Conservation (phyloP, 768 basidiomycete genomes). For the Leccinum broughii region DNA sequence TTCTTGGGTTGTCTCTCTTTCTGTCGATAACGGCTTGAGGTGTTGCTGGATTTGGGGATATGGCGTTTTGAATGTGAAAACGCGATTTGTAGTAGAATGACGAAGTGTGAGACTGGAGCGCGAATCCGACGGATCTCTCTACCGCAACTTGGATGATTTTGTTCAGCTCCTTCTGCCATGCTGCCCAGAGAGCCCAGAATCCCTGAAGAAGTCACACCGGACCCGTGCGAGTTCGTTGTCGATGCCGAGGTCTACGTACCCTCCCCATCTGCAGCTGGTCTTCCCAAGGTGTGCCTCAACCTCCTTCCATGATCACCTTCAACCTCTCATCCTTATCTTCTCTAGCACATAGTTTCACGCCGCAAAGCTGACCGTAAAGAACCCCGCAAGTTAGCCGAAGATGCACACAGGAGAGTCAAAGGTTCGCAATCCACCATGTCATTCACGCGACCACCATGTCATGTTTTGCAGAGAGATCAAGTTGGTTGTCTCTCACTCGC, state of each 20-base stretch:
- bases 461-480: slow-evolving; percentile 58
- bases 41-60: slow-evolving; percentile 6
- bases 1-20: slow-evolving; percentile 7
- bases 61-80: background rate
- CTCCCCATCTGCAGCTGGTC: slow-evolving; percentile 44
- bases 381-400: slow-evolving; percentile 40
- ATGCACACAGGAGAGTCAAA: slow-evolving; percentile 55
- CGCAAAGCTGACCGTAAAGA: slow-evolving; percentile 59
- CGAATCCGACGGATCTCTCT: background rate
- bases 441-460: slow-evolving; percentile 1
- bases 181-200: slow-evolving; percentile 9
- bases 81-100: slow-evolving; percentile 2
- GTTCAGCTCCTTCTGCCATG: slow-evolving; percentile 14
- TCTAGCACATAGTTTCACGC: slow-evolving; percentile 46
- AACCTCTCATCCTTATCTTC: slow-evolving; percentile 11
- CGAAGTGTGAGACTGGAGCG: background rate
- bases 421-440: slow-evolving; percentile 39
- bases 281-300: slow-evolving; percentile 54
- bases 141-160: background rate
- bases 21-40: slow-evolving; percentile 13
- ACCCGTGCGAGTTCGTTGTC: slow-evolving; percentile 54
- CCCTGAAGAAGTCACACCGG: slow-evolving; percentile 3
- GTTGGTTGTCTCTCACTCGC: slow-evolving; percentile 64
- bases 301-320: background rate
- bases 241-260: slow-evolving; percentile 65